phyloP scores from a whole-genome alignment of 352 stramenopile species.

The Globisporangium radiosum region DNA sequence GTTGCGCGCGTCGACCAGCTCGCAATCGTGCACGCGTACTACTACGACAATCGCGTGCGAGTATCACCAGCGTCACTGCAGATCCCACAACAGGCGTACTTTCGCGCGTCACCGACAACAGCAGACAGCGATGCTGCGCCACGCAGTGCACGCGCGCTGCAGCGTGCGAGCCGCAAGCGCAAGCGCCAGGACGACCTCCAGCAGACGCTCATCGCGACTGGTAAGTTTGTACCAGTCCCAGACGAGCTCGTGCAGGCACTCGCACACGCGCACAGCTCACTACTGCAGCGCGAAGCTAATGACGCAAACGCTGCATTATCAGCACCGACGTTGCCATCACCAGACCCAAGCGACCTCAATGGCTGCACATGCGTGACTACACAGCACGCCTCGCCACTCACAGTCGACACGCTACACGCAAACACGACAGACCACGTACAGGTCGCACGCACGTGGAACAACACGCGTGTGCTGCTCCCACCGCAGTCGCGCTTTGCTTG shows the following conservation, averaged over 20 bases:
- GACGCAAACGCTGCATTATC: background rate
- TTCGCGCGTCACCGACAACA: background rate
- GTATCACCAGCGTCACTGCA: constrained; percentile 28
- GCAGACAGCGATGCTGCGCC: too few species aligned
- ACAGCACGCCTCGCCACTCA: background rate
- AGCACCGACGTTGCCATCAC: background rate
- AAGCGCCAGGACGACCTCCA: constrained; percentile 32
- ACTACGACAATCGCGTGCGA: constrained; percentile 33
- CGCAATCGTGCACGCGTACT: constrained; percentile 31
- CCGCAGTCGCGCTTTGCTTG: constrained; percentile 19
- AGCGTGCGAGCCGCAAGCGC: constrained; percentile 21
- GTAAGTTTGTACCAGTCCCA: constrained; percentile 49
- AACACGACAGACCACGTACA: constrained; percentile 13
- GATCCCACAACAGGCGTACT: constrained; percentile 21
- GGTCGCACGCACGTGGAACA: constrained; percentile 2
- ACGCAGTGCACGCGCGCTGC: background rate
- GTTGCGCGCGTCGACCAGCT: constrained; percentile 31
- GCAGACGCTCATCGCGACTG: constrained; percentile 26
- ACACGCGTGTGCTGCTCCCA: constrained; percentile 16
- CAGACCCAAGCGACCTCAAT: background rate
- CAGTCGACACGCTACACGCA: background rate
- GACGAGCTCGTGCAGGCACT: constrained; percentile 13
- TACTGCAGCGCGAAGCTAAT: constrained; percentile 3
- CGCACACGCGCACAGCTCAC: constrained; percentile 12
- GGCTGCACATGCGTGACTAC: background rate